These are phyloP conservation scores for Magnolia sinica DNA, from an alignment of 164 flowering plant genomes.

Conservation along the genomic window DNA sequence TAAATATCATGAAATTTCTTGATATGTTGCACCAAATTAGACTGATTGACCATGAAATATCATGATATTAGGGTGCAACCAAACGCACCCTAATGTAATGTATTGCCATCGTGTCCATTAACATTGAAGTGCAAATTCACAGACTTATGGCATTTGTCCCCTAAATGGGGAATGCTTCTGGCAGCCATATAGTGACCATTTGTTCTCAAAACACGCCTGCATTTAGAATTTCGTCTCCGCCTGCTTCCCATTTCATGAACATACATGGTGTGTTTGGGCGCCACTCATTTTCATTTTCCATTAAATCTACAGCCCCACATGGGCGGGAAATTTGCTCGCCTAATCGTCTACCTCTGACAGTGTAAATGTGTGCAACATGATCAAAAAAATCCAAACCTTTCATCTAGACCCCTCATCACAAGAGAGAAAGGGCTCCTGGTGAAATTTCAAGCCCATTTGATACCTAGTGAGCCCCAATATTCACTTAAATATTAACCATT, in stretches of 20 bases:
- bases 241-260: too few species aligned
- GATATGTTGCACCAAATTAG: neutral
- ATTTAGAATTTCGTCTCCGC: too few species aligned
- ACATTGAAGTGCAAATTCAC: neutral
- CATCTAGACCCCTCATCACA: neutral
- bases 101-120: neutral
- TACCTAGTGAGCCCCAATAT: neutral
- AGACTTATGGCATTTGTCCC: neutral
- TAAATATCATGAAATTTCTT: neutral
- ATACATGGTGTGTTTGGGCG: neutral
- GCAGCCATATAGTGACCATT: too few species aligned
- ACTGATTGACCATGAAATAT: too few species aligned
- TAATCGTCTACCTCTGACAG: too few species aligned
- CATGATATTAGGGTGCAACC: neutral
- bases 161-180: neutral
- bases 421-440: neutral
- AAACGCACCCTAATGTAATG: neutral
- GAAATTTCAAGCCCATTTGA: neutral
- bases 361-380: neutral
- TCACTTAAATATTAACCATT: neutral
- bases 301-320: neutral
- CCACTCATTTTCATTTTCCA: neutral
- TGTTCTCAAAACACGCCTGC: too few species aligned
- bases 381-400: neutral
- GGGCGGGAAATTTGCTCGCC: neutral